phyloP scores from a whole-genome alignment of 257 asterid genomes.

The Leonotis leonurus region DNA sequence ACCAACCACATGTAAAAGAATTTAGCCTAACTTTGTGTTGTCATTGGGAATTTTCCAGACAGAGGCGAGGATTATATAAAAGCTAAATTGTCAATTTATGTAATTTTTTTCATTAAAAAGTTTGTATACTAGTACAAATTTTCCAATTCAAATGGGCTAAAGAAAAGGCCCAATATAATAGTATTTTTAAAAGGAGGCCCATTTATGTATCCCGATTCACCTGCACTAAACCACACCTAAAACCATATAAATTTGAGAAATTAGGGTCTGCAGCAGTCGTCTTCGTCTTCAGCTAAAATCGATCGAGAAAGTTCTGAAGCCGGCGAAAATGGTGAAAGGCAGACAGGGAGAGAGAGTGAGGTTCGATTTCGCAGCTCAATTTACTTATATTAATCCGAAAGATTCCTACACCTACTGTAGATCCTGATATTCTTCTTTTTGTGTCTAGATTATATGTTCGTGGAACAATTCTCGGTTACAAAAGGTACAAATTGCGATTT shows the following conservation, averaged over 20 bases:
- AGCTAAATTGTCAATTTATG: no score
- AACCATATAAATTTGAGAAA: background rate
- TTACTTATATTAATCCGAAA: background rate
- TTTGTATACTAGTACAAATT: no score
- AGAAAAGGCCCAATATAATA: background rate
- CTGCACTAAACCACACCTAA: background rate
- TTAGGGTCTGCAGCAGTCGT: conserved; percentile 12
- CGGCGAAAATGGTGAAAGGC: conserved; percentile 44
- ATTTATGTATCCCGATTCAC: background rate
- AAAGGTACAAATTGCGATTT: conserved; percentile 27
- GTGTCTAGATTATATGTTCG: conserved; percentile 42
- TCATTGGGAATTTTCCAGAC: no score
- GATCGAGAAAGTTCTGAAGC: background rate
- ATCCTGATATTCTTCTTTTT: background rate
- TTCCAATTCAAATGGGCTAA: background rate
- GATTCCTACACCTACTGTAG: background rate
- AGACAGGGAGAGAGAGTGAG: conserved; percentile 60
- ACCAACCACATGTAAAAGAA: no score
- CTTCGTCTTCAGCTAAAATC: background rate
- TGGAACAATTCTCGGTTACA: conserved; percentile 64
- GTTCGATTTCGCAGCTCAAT: background rate
- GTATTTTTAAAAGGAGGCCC: background rate
- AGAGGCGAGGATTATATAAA: no score
- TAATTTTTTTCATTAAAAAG: no score
- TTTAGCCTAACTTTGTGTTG: no score